Evolutionary conservation across 2,329 filamentous ascomycete species (phyloP).

Genomic region (Hypomyces perniciosus): DNA sequence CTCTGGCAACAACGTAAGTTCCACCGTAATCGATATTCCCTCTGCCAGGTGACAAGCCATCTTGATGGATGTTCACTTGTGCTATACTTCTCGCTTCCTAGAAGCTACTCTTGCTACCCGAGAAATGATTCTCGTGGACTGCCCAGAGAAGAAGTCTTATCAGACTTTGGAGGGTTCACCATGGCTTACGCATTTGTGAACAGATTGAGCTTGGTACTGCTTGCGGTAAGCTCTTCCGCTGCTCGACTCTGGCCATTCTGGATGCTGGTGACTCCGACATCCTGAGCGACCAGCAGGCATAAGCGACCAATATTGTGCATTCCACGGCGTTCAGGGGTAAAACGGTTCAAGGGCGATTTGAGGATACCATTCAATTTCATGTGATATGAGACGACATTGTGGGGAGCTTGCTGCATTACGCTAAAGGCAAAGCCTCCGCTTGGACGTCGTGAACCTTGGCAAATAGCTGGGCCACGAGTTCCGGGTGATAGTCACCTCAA

Average conservation of each 20-base stretch:
- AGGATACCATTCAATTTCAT: slow-evolving; percentile 33
- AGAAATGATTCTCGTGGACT: slow-evolving; percentile 35
- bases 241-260: slow-evolving; percentile 93
- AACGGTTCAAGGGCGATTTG: slow-evolving; percentile 28
- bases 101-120: slow-evolving; percentile 17
- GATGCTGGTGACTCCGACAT: slow-evolving; percentile 99
- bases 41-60: not conserved
- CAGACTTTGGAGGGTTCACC: slow-evolving; percentile 81
- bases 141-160: slow-evolving; percentile 87
- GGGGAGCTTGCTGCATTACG: slow-evolving; percentile 14
- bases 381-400: slow-evolving; percentile 27
- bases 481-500: slow-evolving; percentile 22
- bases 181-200: slow-evolving; percentile 50
- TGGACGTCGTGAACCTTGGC: slow-evolving; percentile 14
- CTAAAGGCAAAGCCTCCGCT: slow-evolving; percentile 6
- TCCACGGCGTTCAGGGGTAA: slow-evolving; percentile 41
- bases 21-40: slow-evolving; percentile 21
- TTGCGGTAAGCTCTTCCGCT: slow-evolving; percentile 98
- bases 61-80: slow-evolving; percentile 13
- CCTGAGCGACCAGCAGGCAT: slow-evolving; percentile 68
- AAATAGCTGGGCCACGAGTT: not conserved
- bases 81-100: slow-evolving; percentile 8
- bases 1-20: slow-evolving; percentile 95
- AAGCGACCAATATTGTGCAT: slow-evolving; percentile 31
- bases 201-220: slow-evolving; percentile 98